Base-by-base conservation (phyloP, 306 rosid species). In the Gleditsia sinensis region DNA sequence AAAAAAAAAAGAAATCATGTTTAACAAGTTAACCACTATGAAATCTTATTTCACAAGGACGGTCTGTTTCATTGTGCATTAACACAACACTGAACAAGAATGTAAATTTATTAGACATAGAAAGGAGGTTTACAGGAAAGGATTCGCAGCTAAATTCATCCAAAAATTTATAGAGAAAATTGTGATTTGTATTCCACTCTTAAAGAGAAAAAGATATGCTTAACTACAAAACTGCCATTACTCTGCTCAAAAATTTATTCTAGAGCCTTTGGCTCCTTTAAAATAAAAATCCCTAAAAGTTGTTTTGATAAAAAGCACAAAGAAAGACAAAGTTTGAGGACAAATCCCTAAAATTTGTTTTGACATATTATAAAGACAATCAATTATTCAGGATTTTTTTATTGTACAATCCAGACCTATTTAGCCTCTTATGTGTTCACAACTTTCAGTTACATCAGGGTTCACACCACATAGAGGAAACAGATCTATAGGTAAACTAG, bases 81-180 rank as follows among this genome's bases (percentile, higher is more conserved):
- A 55, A 58, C 14, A 5, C 17, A 23, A 20, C 6, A 49, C 34
- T 40, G 57, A 71, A 23, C 19, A 21, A 33, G 72, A 62, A 37
- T 0, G 8, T 72, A 55, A 28, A 72, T 21, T 34, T 24, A 65
- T 65, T 64, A 40, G 36, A 66, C 53, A 45, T 14, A 54, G 67
- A 40, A n/a, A n/a, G 54, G 42, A 32, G 61, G 40, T 63, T 71
- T 23, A 33, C 42, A 46, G 43, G 55, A 72, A 55, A 75, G 56
- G 53, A 50, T 64, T 33, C 78, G 63, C 25, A 50, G n/a, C 25
- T 27, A 23, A 28, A 40, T 40, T 32, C 40, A 78, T 43, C 45
- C 53, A 13, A 23, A 40, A 36, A 54, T 5, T 13, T 58, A 57
- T 66, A 53, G 53, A 74, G 75, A 79, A 57, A 72, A 27, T 5